Percentiles rank a stretch among this genome's conserved stretches.
These are phyloP conservation scores for Stevia rebaudiana DNA, from an alignment of 140 eudicot species.

Conservation along the genomic window DNA sequence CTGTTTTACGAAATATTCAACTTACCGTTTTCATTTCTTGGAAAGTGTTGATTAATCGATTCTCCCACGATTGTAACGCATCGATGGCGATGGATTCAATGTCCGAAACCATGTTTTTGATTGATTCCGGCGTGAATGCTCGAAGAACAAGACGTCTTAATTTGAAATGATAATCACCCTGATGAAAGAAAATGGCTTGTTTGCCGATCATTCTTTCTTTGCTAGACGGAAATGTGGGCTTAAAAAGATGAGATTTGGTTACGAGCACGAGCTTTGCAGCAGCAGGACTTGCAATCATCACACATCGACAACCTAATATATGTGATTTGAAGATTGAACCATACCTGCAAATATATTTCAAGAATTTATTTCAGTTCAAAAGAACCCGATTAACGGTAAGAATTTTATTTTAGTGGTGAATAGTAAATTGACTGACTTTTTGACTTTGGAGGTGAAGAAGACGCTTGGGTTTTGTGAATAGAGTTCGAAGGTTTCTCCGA, in stretches of 20 bases:
- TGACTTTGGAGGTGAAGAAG: slow-evolving; percentile 86
- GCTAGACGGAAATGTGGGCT: slow-evolving; percentile 97
- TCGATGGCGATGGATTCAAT: slow-evolving; percentile 49
- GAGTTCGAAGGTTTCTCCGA: slow-evolving; percentile 90
- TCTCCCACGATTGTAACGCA: slow-evolving; percentile 54
- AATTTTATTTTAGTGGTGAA: too few relatives aligned
- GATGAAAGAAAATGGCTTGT: slow-evolving; percentile 94
- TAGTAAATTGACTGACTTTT: slow-evolving; percentile 47
- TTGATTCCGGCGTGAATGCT: slow-evolving; percentile 79
- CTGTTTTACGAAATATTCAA: not conserved
- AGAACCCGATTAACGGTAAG: too few relatives aligned
- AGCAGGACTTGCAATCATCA: slow-evolving; percentile 88
- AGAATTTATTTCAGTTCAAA: not conserved
- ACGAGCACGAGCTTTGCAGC: slow-evolving; percentile 77
- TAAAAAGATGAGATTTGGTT: slow-evolving; percentile 64
- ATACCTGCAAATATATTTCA: slow-evolving; percentile 43
- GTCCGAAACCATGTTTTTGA: slow-evolving; percentile 52
- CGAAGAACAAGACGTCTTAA: slow-evolving; percentile 74
- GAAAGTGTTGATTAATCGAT: slow-evolving; percentile 63
- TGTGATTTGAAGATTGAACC: slow-evolving; percentile 89
- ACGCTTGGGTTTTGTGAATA: slow-evolving; percentile 89
- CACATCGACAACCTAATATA: slow-evolving; percentile 86
- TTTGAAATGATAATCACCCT: slow-evolving; percentile 74
- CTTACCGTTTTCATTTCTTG: slow-evolving; percentile 92
- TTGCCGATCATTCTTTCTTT: slow-evolving; percentile 95